These are phyloP conservation scores for Fusarium pseudocircinatum DNA, from an alignment of 2,329 filamentous ascomycete species.

Conservation along the genomic window DNA sequence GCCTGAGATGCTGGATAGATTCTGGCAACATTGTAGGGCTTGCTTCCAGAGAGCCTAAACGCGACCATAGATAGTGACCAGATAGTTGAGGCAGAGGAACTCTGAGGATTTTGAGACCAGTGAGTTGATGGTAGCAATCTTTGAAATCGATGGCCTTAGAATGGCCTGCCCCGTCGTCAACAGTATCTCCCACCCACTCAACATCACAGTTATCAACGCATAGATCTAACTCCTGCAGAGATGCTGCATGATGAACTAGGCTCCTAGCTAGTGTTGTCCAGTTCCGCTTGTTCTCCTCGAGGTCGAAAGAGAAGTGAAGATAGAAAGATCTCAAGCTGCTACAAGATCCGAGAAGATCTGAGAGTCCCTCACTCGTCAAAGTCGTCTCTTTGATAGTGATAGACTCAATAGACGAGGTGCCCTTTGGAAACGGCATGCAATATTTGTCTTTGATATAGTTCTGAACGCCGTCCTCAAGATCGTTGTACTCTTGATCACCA, in stretches of 20 bases:
- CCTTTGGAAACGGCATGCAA: background rate
- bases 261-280: background rate
- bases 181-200: background rate
- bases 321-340: background rate
- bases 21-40: background rate
- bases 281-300: accelerated
- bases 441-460: background rate
- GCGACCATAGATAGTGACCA: accelerated
- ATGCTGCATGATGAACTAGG: background rate
- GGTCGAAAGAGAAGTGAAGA: background rate
- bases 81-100: background rate
- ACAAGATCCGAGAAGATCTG: background rate
- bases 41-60: background rate
- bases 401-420: background rate
- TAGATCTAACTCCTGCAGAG: background rate
- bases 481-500: background rate
- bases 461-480: accelerated
- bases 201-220: background rate
- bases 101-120: background rate
- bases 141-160: background rate
- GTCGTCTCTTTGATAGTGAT: background rate
- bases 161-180: background rate
- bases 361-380: background rate
- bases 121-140: background rate
- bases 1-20: background rate